Evolutionary conservation across 106 monocot species (phyloP), one percentile per base, ranked within the genome.

Genomic region (Narthecium ossifragum): DNA sequence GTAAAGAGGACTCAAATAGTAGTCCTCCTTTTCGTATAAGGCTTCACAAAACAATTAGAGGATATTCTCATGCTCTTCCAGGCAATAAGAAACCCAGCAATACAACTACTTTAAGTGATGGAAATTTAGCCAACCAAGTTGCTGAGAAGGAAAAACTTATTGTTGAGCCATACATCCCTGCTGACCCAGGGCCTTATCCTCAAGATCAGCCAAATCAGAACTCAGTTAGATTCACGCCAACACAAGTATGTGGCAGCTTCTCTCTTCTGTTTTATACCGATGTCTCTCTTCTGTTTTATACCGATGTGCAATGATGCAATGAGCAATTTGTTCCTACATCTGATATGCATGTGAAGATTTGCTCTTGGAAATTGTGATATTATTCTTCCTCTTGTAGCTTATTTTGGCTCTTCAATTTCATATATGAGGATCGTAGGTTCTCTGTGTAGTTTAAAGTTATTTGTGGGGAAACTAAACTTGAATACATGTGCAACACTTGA

Each of bases 141-240:
- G 27, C 61, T 57, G 57, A 76, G 31, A 70, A 82, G 58, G 83
- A 87, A 32, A 84, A 84, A 34, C 31, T 98, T 57, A 34, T 82
- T 60, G 81, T 91, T 53, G 91, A 98, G 72, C 21, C 87, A 60
- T 98, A 98, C 72, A 65, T 85, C 48, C 98, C 98, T 62, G 58
- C 81, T 53, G 91, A 98, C 66, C 98, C 98, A 30, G 96, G 98
- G 49, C 91, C 98, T 34, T 98, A 91, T 74, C 98, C 98, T 32
- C 98, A 98, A 65, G 81, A 98, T 67, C 72, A 98, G 66, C 98
- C 98, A 30, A 98, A 98, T 51, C 84, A 84, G 58, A 98, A 98
- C 37, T 74, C 91, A 17, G 98, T 98, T 64, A 81, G 84, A 78
- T 98, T 98, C 70, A 98, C 98, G 37, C 81, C 91, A 20, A 98